These are phyloP conservation scores for Suillus hirtellus DNA, from an alignment of 768 basidiomycete species.

Conservation along the genomic window DNA sequence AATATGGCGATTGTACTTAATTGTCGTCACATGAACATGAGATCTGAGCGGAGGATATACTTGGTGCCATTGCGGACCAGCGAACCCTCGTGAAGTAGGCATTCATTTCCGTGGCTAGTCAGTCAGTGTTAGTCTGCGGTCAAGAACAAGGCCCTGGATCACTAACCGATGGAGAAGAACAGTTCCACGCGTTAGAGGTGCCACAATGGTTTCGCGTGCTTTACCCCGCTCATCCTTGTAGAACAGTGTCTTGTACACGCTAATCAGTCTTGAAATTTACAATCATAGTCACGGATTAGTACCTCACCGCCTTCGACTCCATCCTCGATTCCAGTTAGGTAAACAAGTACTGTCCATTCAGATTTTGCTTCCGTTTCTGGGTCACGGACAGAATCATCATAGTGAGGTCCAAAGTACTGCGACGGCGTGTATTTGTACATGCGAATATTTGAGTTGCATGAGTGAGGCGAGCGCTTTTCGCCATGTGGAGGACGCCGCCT, in stretches of 20 bases:
- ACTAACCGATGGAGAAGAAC: constrained; percentile 66
- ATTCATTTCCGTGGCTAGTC: constrained; percentile 67
- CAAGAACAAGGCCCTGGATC: background rate
- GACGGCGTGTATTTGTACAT: constrained; percentile 65
- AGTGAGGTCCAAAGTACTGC: constrained; percentile 75
- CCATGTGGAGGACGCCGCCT: constrained; percentile 23
- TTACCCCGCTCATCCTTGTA: constrained; percentile 58
- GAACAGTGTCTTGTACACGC: constrained; percentile 58
- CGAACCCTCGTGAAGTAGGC: constrained; percentile 72
- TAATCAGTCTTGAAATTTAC: background rate
- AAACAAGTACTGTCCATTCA: constrained; percentile 78
- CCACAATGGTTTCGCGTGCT: constrained; percentile 46
- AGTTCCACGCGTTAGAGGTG: constrained; percentile 59
- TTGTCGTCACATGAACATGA: constrained; percentile 54
- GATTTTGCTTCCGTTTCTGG: constrained; percentile 58
- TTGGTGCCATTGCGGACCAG: constrained; percentile 58
- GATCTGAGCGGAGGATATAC: constrained; percentile 71
- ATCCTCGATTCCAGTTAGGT: constrained; percentile 70
- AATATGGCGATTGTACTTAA: background rate
- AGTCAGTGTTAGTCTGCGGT: constrained; percentile 14
- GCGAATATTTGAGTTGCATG: constrained; percentile 73
- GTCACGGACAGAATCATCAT: constrained; percentile 71
- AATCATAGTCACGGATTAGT: constrained; percentile 6
- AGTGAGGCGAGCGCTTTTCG: constrained; percentile 43
- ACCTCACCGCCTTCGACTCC: constrained; percentile 75